Percentiles rank a stretch among this genome's conserved stretches.
Evolutionary conservation across 306 rosid species (phyloP).

Genomic region (Castanea crenata): DNA sequence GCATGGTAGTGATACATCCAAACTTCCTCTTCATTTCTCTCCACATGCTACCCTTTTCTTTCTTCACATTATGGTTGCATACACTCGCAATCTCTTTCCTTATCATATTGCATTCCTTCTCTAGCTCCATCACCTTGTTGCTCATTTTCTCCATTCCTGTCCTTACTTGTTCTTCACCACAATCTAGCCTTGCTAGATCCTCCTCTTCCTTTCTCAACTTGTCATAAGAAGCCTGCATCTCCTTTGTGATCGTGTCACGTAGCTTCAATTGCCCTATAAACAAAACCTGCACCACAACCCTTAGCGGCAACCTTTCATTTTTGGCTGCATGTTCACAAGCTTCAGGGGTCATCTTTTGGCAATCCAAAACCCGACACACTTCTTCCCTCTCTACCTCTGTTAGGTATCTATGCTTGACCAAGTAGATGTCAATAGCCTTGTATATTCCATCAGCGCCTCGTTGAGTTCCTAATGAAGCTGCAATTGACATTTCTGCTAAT

Average conservation of each 20-base stretch:
- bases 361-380: conserved; percentile 46
- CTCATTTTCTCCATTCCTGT: conserved; percentile 36
- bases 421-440: conserved; percentile 42
- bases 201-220: conserved; percentile 11
- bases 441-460: conserved; percentile 46
- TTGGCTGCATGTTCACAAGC: conserved; percentile 55
- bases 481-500: conserved; percentile 43
- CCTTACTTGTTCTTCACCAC: conserved; percentile 17
- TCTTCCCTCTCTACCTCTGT: conserved; percentile 48
- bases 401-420: conserved; percentile 36
- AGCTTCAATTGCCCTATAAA: conserved; percentile 44
- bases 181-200: conserved; percentile 6
- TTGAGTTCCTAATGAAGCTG: conserved; percentile 37
- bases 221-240: conserved; percentile 20
- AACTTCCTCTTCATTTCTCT: conserved; percentile 59
- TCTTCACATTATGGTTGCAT: conserved; percentile 27
- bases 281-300: conserved; percentile 43
- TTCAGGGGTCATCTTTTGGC: conserved; percentile 41
- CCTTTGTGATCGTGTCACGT: conserved; percentile 28
- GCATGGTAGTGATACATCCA: conserved; percentile 37
- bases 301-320: conserved; percentile 45
- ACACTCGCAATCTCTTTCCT: conserved; percentile 38
- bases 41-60: conserved; percentile 48
- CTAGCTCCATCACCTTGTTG: conserved; percentile 39
- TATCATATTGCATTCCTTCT: conserved; percentile 44